Evolutionary conservation across 768 basidiomycete species (phyloP).

Genomic region (Fomitopsis serialis): DNA sequence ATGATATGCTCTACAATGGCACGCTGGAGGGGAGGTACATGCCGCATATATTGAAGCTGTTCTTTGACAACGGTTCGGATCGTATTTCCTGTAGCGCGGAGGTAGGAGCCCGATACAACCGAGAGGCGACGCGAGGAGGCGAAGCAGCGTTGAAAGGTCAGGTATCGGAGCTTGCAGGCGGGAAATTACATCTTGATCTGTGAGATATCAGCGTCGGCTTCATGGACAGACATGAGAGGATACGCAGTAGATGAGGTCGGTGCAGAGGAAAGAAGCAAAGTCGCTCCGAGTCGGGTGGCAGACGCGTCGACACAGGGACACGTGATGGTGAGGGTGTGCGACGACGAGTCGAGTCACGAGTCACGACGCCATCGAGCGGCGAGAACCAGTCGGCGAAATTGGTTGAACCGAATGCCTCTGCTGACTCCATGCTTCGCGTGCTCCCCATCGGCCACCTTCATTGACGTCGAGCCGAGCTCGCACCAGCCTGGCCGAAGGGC

Average conservation of each 20-base stretch:
- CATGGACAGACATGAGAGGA: slow-evolving; percentile 16
- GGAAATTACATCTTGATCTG: slow-evolving; percentile 24
- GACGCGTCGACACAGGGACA: neutral
- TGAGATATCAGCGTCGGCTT: slow-evolving; percentile 10
- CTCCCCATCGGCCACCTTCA: too few relatives aligned
- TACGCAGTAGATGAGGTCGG: too few relatives aligned
- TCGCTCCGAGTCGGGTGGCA: too few relatives aligned
- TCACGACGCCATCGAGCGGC: neutral
- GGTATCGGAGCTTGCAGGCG: slow-evolving; percentile 30
- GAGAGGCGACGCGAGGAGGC: slow-evolving; percentile 55
- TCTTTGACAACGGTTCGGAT: slow-evolving; percentile 32
- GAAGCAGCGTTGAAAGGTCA: slow-evolving; percentile 46
- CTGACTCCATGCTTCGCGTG: neutral
- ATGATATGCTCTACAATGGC: slow-evolving; percentile 56
- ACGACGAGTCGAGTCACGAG: too few relatives aligned
- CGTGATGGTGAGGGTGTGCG: neutral
- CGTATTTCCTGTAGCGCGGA: slow-evolving; percentile 43
- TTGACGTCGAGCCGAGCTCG: too few relatives aligned
- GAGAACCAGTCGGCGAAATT: neutral
- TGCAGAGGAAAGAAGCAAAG: too few relatives aligned
- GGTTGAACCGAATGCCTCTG: neutral
- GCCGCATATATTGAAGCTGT: slow-evolving; percentile 28
- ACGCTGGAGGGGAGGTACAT: slow-evolving; percentile 56
- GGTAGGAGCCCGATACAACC: slow-evolving; percentile 53
- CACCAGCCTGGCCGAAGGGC: too few relatives aligned